A percentile compares a stretch with the other conserved stretches of the same genome.
Conservation (phyloP, 2,329 filamentous ascomycete genomes). For the Blumeriella jaapii region DNA sequence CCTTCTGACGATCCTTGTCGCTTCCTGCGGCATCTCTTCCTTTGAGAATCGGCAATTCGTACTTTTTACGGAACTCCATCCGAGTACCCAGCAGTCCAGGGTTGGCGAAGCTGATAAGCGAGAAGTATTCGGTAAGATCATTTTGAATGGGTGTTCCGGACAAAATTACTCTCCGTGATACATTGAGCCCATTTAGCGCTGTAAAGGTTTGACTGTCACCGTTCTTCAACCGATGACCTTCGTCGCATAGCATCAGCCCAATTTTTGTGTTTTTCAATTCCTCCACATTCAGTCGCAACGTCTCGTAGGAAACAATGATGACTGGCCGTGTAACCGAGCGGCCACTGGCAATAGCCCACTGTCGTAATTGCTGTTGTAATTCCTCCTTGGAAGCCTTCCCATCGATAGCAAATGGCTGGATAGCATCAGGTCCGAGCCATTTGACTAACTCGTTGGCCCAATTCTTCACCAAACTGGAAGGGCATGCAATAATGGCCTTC, state of each 20-base stretch:
- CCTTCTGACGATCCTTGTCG: conserved; percentile 69
- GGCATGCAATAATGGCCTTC: conserved; percentile 94
- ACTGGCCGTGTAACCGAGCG: conserved; percentile 82
- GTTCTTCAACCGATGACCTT: conserved; percentile 94
- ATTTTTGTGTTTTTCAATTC: conserved; percentile 85
- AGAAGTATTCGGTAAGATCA: conserved; percentile 95
- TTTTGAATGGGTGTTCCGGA: conserved; percentile 98
- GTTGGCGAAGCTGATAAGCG: conserved; percentile 92
- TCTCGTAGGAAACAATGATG: conserved; percentile 97
- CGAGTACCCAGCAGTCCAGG: conserved; percentile 82
- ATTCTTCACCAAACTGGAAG: conserved; percentile 90
- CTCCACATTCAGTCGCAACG: conserved; percentile 78
- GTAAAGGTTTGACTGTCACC: conserved; percentile 92
- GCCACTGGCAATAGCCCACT: conserved; percentile 91
- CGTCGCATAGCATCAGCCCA: conserved; percentile 86
- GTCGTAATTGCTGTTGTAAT: conserved; percentile 75
- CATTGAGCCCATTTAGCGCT: conserved; percentile 80
- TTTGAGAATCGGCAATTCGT: conserved; percentile 81
- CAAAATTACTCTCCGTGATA: conserved; percentile 82
- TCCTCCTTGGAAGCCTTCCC: conserved; percentile 95
- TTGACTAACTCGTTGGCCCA: conserved; percentile 97
- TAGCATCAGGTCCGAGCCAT: conserved; percentile 87
- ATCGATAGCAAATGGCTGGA: conserved; percentile 90
- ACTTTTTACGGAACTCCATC: conserved; percentile 85
- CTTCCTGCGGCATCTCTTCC: conserved; percentile 85